Evolutionary conservation across 768 basidiomycete species (phyloP), one percentile per base, ranked within the genome.

Genomic region (Pilatotrama ljubarskyi): DNA sequence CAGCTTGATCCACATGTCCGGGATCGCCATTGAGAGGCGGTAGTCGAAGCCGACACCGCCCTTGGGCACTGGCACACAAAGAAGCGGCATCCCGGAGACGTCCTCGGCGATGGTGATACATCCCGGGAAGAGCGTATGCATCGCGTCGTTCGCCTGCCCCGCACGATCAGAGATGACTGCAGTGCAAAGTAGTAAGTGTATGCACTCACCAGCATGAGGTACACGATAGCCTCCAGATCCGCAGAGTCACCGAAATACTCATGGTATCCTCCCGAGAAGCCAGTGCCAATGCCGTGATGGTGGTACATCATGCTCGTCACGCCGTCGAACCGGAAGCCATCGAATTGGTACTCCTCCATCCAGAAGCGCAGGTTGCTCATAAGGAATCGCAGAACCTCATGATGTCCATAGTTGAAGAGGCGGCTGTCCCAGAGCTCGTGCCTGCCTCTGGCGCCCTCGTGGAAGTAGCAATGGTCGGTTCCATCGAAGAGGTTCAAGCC

Each of bases 1-100:
- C 25, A 98, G 80, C 75, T 99, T 98, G 80, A 99, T 99, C 94
- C 95, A 99, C 95, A 96, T 98, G 74, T 99, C 97, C 2, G 97
- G 97, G 51, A 99, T 84, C 20, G 97, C 97, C 97, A 98, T 99
- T 26, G 94, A 93, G 46, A 99, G 79, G 32, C 97, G 90, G 74
- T 98, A 99, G 76, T 99, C 97, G 75, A 98, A 99, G 4, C 96
- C 97, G 51, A 99, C 79, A 14, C 97, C 97, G 46, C 96, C 97
- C 59, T 87, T 80, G 40, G 77, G 68, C 37, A 90, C 87, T 2
- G 94, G 86, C 11, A 84, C 77, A 68, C 96, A 88, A 18, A 99
- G 86, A 11, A 98, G 86, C 3, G 97, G 96, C 97, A 99, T 99
- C 17, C 97, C 97, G 17, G 95, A 98, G 29, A 99, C 97, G 68